Conservation (phyloP, 805 yeast genomes). For the Teunomyces gatunensis region DNA sequence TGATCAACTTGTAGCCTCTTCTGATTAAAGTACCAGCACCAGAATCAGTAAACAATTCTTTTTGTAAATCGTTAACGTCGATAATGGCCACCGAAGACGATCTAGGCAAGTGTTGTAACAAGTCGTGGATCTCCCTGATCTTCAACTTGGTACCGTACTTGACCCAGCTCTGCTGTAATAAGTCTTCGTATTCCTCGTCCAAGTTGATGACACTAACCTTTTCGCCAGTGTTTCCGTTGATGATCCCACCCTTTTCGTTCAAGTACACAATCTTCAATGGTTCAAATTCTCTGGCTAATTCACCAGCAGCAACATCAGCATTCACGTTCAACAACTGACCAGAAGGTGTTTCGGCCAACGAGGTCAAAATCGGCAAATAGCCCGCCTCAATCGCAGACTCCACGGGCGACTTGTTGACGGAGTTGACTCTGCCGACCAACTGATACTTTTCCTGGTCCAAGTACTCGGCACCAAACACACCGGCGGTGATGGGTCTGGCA, state of each 20-base stretch:
- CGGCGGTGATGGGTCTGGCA: constrained; percentile 97
- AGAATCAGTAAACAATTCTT: constrained; percentile 95
- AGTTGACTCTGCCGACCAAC: constrained; percentile 84
- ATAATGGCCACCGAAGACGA: constrained; percentile 97
- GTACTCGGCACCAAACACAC: constrained; percentile 92
- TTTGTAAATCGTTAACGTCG: constrained; percentile 90
- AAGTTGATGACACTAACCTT: constrained; percentile 86
- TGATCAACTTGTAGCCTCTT: constrained; percentile 88
- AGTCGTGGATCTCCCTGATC: constrained; percentile 93
- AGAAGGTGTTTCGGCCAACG: constrained; percentile 92
- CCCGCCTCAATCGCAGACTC: constrained; percentile 96
- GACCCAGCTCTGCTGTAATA: constrained; percentile 95
- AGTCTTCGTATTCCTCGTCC: constrained; percentile 91
- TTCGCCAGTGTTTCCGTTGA: constrained; percentile 88
- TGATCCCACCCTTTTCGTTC: constrained; percentile 96
- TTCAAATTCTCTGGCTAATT: constrained; percentile 92
- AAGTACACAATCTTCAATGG: constrained; percentile 95
- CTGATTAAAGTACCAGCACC: constrained; percentile 99
- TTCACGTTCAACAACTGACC: constrained; percentile 97
- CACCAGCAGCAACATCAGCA: constrained; percentile 99
- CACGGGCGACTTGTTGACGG: constrained; percentile 79
- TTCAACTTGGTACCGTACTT: constrained; percentile 97
- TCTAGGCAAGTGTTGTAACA: constrained; percentile 90
- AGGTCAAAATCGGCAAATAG: constrained; percentile 92
- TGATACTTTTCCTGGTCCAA: constrained; percentile 87